Evolutionary conservation across 2,329 filamentous ascomycete species (phyloP).

Genomic region (Aspergillus caelatus): DNA sequence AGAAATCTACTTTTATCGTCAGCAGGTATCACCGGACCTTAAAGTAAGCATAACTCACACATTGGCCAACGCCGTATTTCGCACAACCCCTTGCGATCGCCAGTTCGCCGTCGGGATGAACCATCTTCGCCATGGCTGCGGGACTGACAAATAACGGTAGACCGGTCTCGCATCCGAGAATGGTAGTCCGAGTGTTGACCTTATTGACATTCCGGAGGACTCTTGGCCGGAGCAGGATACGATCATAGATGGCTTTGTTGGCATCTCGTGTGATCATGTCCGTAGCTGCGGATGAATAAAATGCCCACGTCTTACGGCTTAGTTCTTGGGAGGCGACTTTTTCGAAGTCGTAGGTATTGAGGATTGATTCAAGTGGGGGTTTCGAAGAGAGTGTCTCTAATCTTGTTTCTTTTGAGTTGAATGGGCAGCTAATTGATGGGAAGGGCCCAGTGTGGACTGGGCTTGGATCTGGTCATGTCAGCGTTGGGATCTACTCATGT

Average conservation of each 20-base stretch:
- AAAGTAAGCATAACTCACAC: constrained; percentile 32
- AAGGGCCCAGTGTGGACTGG: not conserved
- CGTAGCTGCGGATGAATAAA: constrained; percentile 56
- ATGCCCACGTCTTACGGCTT: constrained; percentile 91
- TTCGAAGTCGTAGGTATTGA: constrained; percentile 53
- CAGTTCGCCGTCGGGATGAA: constrained; percentile 77
- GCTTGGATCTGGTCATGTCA: not conserved
- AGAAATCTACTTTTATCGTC: constrained; percentile 69
- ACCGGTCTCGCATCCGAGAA: constrained; percentile 71
- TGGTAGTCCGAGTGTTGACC: constrained; percentile 53
- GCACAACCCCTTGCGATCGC: constrained; percentile 61
- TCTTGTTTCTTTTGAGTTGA: not conserved
- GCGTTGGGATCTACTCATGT: constrained; percentile 1
- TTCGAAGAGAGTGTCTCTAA: constrained; percentile 26
- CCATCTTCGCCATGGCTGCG: constrained; percentile 83
- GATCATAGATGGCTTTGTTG: constrained; percentile 44
- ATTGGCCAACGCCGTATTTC: not conserved
- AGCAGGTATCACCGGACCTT: not conserved
- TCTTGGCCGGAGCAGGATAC: constrained; percentile 52
- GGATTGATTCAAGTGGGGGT: constrained; percentile 50
- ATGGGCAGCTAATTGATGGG: not conserved
- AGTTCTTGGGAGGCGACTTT: constrained; percentile 65
- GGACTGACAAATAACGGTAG: constrained; percentile 81
- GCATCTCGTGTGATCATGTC: constrained; percentile 45
- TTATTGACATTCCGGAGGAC: constrained; percentile 45